Percentiles rank a stretch among this genome's conserved stretches.
Evolutionary conservation across 306 rosid species (phyloP).

Genomic region (Carpinus fangiana): DNA sequence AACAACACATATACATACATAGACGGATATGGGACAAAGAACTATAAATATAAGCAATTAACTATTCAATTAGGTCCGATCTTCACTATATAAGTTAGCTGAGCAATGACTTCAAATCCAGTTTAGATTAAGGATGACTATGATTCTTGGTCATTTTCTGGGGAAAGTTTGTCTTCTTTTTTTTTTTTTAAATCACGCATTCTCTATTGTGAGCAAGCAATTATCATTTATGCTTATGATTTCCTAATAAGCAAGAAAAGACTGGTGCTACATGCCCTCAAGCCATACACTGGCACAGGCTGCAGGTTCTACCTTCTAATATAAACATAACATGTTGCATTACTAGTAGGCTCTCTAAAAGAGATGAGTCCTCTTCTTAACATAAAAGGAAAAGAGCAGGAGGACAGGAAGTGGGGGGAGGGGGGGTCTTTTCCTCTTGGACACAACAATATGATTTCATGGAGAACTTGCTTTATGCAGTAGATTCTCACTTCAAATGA

Average conservation of each 20-base stretch:
- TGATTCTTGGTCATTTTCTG: not conserved
- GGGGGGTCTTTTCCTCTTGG: too few relatives aligned
- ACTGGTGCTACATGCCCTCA: not conserved
- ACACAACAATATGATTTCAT: too few relatives aligned
- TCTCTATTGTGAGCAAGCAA: not conserved
- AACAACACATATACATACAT: not conserved
- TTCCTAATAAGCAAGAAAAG: not conserved
- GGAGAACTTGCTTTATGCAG: not conserved
- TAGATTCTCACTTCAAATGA: not conserved
- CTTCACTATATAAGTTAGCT: not conserved
- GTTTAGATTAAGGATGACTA: not conserved
- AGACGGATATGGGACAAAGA: not conserved
- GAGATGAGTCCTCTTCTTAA: not conserved
- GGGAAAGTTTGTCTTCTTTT: not conserved
- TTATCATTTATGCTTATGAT: not conserved
- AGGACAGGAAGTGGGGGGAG: not conserved
- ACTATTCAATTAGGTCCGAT: not conserved
- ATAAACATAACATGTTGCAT: not conserved
- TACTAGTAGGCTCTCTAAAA: not conserved
- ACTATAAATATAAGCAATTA: not conserved
- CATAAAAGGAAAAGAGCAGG: not conserved
- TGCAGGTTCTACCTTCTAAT: not conserved
- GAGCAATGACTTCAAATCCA: not conserved
- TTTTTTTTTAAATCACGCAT: not conserved
- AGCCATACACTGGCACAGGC: not conserved